Evolutionary conservation across 2,329 filamentous ascomycete genomes (phyloP).

Genomic region (Tricladium varicosporioides): DNA sequence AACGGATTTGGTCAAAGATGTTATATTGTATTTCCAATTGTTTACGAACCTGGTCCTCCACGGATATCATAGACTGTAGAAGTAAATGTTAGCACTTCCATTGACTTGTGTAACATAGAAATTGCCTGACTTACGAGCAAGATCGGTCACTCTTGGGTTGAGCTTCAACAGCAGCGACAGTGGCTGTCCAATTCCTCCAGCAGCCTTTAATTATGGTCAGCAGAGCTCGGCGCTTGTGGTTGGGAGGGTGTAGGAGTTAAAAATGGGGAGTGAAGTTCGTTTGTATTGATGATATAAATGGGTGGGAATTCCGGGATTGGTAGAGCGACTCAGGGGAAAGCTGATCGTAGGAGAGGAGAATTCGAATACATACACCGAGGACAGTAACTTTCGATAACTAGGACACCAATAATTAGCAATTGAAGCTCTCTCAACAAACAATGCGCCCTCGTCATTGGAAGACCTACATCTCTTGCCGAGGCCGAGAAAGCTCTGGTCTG

Average conservation of each 20-base stretch:
- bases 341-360: neutral
- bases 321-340: neutral
- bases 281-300: too few species aligned
- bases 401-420: constrained; percentile 23
- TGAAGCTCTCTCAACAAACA: constrained; percentile 5
- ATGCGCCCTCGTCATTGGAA: neutral
- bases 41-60: constrained; percentile 77
- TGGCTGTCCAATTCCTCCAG: constrained; percentile 97
- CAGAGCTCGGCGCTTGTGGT: too few species aligned
- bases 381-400: constrained; percentile 97
- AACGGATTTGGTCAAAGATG: constrained; percentile 16
- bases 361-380: constrained; percentile 59
- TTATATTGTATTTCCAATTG: neutral
- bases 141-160: constrained; percentile 73
- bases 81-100: neutral
- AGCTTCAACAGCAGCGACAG: constrained; percentile 98
- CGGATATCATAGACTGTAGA: constrained; percentile 82
- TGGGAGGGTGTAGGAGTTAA: too few species aligned
- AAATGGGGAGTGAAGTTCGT: too few species aligned
- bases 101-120: neutral
- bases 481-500: constrained; percentile 81
- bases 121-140: constrained; percentile 7
- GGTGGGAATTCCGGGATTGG: too few species aligned
- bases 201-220: constrained; percentile 46
- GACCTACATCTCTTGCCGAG: constrained; percentile 71